A percentile compares a stretch with the other conserved stretches of the same genome.
Conservation (phyloP, 768 basidiomycete genomes). For the Serpula lacrymans region DNA sequence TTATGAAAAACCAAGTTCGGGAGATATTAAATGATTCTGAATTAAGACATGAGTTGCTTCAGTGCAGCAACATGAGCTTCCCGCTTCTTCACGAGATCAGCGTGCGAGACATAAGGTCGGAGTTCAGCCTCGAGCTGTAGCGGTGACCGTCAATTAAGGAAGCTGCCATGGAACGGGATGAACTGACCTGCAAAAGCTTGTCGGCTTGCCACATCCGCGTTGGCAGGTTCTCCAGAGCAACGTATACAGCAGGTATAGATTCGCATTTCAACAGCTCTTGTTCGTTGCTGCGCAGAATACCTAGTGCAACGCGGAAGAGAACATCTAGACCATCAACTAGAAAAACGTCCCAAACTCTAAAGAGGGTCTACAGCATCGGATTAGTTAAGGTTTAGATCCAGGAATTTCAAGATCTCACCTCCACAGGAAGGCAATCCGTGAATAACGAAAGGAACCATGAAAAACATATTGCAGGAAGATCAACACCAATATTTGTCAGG, state of each 20-base stretch:
- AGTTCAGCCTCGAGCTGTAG: slow-evolving; percentile 56
- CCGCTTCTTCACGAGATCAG: slow-evolving; percentile 54
- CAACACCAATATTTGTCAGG: slow-evolving; percentile 76
- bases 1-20: too few species aligned
- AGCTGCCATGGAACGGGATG: neutral
- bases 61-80: slow-evolving; percentile 48
- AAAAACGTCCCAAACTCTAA: slow-evolving; percentile 95
- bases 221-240: slow-evolving; percentile 84
- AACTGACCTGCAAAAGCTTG: slow-evolving; percentile 77
- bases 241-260: slow-evolving; percentile 86
- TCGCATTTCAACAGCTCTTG: slow-evolving; percentile 79
- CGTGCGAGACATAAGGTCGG: slow-evolving; percentile 46
- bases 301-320: slow-evolving; percentile 85
- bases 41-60: slow-evolving; percentile 34
- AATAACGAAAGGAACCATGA: slow-evolving; percentile 98
- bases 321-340: slow-evolving; percentile 91
- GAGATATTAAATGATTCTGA: too few species aligned
- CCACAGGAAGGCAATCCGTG: slow-evolving; percentile 93
- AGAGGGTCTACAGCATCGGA: slow-evolving; percentile 62
- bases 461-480: slow-evolving; percentile 93
- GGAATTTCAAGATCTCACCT: slow-evolving; percentile 48
- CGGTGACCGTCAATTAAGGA: neutral
- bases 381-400: slow-evolving; percentile 2
- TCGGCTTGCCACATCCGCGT: slow-evolving; percentile 94
- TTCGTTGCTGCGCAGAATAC: slow-evolving; percentile 81